Evolutionary conservation across 305 asterid genomes (phyloP).

Genomic region (Withania somnifera): DNA sequence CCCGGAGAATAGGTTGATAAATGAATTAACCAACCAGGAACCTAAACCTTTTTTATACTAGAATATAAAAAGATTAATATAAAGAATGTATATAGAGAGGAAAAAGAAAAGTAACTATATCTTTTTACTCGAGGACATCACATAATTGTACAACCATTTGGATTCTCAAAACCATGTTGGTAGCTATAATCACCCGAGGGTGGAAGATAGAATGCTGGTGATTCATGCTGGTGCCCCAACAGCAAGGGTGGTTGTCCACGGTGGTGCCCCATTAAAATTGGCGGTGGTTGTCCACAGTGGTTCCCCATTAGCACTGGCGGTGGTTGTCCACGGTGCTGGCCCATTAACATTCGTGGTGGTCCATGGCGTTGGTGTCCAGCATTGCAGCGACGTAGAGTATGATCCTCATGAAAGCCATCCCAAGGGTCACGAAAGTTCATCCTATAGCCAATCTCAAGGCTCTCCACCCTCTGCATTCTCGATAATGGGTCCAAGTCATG

Average conservation of each 20-base stretch:
- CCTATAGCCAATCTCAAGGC: not conserved
- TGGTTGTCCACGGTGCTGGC: not conserved
- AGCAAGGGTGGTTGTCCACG: not conserved
- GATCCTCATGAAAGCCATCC: not conserved
- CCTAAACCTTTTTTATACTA: not conserved
- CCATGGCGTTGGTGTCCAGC: not conserved
- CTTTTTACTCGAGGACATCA: not conserved
- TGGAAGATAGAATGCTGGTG: not conserved
- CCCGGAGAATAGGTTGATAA: too few relatives aligned
- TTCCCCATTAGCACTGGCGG: not conserved
- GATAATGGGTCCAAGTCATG: not conserved
- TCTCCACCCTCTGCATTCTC: not conserved
- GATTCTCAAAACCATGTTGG: not conserved
- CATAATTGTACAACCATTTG: not conserved
- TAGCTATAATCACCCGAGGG: not conserved
- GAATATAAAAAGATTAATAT: not conserved
- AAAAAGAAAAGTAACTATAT: not conserved
- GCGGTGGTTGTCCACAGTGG: not conserved
- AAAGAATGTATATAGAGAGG: not conserved
- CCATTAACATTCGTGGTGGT: not conserved
- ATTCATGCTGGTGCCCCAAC: not conserved
- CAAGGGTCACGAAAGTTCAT: not conserved
- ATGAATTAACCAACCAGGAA: too few relatives aligned
- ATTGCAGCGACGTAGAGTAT: not conserved
- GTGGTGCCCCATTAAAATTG: not conserved